Evolutionary conservation across 306 rosid genomes (phyloP), one percentile per base, ranked within the genome.

Genomic region (Sphenostylis stenocarpa): DNA sequence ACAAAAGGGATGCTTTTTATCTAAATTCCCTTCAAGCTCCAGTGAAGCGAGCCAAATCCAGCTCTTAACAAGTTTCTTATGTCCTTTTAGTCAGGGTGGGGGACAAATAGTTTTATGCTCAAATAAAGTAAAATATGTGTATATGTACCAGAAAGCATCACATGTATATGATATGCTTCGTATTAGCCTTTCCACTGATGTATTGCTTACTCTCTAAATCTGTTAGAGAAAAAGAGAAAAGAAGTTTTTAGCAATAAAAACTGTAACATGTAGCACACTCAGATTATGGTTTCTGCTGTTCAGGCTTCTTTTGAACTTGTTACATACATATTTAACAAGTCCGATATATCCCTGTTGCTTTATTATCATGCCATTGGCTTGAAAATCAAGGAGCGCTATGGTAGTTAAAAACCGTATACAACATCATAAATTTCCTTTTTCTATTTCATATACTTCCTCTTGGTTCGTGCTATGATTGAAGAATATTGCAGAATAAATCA

Each of bases 1-100:
- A 83, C 79, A 86, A 86, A 87, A 75, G 74, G 36, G 93, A 94
- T 77, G 88, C 85, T 14, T 76, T 11, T 24, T 92, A 92, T 87
- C 84, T 94, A 26, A 86, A 89, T 63, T 90, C 95, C 15, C 83
- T 85, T 73, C 80, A 84, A 73, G 96, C 97, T 70, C 96, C 97
- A 41, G 1, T 87, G 89, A 21, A 86, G 88, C 78, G 96, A 67
- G 84, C 49, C 44, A 82, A 68, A 47, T 84, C 87, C 43, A 29
- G 83, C 7, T 23, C 84, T 13, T 89, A 64, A 76, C 80, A n/a
- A 56, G 15, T 57, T 67, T 70, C 20, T 71, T 21, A 8, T 19
- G 33, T 52, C 72, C 13, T 52, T 56, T 49, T 38, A 44, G 78
- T 21, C 41, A 56, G 48, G 47, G 15, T 2, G 31, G 15, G 7